phyloP scores from a whole-genome alignment of 768 basidiomycete genomes.

The Russula sp. region DNA sequence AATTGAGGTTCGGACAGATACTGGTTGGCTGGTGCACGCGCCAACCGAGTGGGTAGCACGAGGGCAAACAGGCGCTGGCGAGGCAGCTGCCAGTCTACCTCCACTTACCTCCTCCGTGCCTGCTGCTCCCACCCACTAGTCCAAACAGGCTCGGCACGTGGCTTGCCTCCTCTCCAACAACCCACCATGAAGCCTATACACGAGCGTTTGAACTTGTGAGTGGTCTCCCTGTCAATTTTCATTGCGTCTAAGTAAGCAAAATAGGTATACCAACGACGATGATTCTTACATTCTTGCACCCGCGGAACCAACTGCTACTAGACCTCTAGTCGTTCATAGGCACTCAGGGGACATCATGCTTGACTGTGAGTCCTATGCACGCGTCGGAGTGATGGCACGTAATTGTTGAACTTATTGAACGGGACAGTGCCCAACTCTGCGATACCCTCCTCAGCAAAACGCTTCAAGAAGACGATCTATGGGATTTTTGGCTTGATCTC shows the following conservation, averaged over 20 bases:
- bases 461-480: slow-evolving; percentile 59
- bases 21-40: slow-evolving; percentile 1
- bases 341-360: slow-evolving; percentile 69
- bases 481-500: slow-evolving; percentile 73
- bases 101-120: not conserved
- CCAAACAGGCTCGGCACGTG: not conserved
- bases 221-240: not conserved
- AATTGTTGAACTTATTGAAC: not conserved
- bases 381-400: slow-evolving; percentile 1
- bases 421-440: slow-evolving; percentile 16
- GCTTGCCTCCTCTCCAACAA: slow-evolving; percentile 23
- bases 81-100: not conserved
- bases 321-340: slow-evolving; percentile 64
- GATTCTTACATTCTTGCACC: slow-evolving; percentile 79
- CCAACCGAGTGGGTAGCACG: not conserved
- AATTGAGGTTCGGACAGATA: not conserved
- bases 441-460: slow-evolving; percentile 47
- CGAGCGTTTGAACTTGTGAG: slow-evolving; percentile 67
- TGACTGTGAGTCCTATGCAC: slow-evolving; percentile 41
- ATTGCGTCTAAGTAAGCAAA: slow-evolving; percentile 17
- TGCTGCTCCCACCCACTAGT: not conserved
- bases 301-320: slow-evolving; percentile 49
- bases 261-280: slow-evolving; percentile 60
- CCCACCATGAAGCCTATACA: slow-evolving; percentile 58
- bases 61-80: not conserved